Evolutionary conservation across 2,329 filamentous ascomycete species (phyloP).

Genomic region (Zymoseptoria pseudotritici): DNA sequence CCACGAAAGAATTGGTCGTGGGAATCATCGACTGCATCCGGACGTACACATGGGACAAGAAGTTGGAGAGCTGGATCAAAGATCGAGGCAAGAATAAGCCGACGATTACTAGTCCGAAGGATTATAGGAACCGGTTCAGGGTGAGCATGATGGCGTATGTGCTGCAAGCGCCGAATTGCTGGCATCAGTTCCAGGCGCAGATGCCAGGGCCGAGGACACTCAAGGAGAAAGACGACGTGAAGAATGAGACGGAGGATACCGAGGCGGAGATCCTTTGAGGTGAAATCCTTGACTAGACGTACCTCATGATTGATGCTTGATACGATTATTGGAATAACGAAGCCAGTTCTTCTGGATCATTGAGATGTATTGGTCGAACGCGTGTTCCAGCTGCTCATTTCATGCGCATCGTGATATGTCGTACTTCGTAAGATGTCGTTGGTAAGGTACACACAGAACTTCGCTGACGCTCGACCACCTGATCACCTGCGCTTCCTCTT

Average conservation of each 20-base stretch:
- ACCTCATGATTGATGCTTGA: neutral
- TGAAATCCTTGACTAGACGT: neutral
- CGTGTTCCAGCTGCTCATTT: neutral
- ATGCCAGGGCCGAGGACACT: slow-evolving; percentile 27
- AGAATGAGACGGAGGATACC: slow-evolving; percentile 8
- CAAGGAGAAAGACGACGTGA: slow-evolving; percentile 15
- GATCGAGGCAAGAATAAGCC: slow-evolving; percentile 82
- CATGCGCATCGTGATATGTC: neutral
- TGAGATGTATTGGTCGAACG: neutral
- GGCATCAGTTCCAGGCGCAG: slow-evolving; percentile 56
- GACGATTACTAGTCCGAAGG: slow-evolving; percentile 93
- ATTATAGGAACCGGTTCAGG: slow-evolving; percentile 92
- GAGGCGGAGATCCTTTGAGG: slow-evolving; percentile 3
- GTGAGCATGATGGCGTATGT: slow-evolving; percentile 94
- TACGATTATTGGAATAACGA: neutral
- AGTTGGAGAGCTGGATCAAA: slow-evolving; percentile 99
- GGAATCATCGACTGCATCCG: slow-evolving; percentile 98
- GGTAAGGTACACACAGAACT: neutral
- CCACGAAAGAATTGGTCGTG: slow-evolving; percentile 81
- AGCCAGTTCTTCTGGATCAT: neutral
- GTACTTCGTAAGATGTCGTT: neutral
- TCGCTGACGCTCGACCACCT: too few species aligned
- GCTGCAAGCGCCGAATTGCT: slow-evolving; percentile 66
- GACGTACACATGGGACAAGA: slow-evolving; percentile 99
- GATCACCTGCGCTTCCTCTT: slow-evolving; percentile 29